These are phyloP conservation scores for Kwoniella sp. DNA, from an alignment of 768 basidiomycete genomes.

Conservation along the genomic window DNA sequence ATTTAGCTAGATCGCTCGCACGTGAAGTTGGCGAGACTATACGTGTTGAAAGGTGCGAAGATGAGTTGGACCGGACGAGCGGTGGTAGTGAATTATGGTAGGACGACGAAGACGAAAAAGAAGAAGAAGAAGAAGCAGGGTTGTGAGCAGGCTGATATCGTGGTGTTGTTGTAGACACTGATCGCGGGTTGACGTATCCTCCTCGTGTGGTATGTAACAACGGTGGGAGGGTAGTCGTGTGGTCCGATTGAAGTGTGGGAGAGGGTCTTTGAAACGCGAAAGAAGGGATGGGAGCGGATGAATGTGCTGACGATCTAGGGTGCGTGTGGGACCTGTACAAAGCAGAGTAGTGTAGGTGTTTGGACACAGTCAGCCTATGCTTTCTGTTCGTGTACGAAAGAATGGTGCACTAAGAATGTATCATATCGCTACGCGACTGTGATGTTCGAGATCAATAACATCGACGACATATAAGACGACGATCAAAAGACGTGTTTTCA, in stretches of 20 bases:
- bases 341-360: no score
- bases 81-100: conserved; percentile 3
- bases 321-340: neutral
- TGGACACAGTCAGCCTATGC: neutral
- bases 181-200: neutral
- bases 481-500: conserved; percentile 22
- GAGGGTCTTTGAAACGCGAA: conserved; percentile 8
- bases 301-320: neutral
- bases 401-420: no score
- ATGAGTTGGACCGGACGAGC: neutral
- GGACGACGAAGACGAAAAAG: neutral
- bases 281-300: neutral
- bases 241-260: neutral
- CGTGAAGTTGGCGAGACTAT: conserved; percentile 16
- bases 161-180: conserved; percentile 2
- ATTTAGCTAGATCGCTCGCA: conserved; percentile 26
- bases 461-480: neutral
- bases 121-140: neutral
- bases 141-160: neutral
- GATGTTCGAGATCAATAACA: conserved; percentile 1
- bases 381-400: neutral
- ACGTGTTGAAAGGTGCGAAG: conserved; percentile 3
- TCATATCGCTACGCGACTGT: neutral
- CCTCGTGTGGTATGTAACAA: neutral
- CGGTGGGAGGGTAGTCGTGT: conserved; percentile 8